Percentiles rank a stretch among this genome's conserved stretches.
phyloP scores from a whole-genome alignment of 2,329 filamentous ascomycete genomes.

The Blumeria hordei region DNA sequence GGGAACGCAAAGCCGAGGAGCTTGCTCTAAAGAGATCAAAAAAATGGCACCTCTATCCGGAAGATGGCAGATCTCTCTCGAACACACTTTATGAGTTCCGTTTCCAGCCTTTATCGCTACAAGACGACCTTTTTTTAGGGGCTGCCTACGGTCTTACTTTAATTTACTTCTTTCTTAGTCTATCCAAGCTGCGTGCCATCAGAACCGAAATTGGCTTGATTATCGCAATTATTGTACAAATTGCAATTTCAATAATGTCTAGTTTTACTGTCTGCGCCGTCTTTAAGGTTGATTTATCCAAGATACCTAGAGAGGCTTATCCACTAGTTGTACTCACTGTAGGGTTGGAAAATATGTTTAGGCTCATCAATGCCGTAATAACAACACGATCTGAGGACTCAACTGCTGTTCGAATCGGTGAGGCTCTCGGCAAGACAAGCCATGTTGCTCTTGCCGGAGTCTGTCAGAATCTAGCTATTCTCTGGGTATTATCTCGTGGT shows the following conservation, averaged over 20 bases:
- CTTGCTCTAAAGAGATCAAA: constrained; percentile 24
- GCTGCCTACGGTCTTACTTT: constrained; percentile 39
- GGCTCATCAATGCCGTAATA: constrained; percentile 55
- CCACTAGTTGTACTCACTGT: constrained; percentile 51
- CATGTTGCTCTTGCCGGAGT: constrained; percentile 44
- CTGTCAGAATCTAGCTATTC: constrained; percentile 40
- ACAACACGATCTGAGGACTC: constrained; percentile 43
- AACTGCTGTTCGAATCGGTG: constrained; percentile 43
- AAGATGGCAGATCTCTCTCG: constrained; percentile 25
- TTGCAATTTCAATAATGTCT: constrained; percentile 47
- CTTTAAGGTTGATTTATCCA: constrained; percentile 49
- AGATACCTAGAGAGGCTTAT: constrained; percentile 50
- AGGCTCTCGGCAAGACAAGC: constrained; percentile 50
- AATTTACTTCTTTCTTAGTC: constrained; percentile 38
- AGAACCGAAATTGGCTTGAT: constrained; percentile 54
- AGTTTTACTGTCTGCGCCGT: constrained; percentile 61
- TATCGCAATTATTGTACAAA: constrained; percentile 44
- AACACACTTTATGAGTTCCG: constrained; percentile 56
- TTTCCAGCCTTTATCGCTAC: constrained; percentile 45
- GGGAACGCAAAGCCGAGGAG: constrained; percentile 33
- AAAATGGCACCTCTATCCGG: constrained; percentile 41
- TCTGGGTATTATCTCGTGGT: constrained; percentile 38
- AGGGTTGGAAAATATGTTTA: constrained; percentile 57
- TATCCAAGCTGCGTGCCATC: constrained; percentile 47
- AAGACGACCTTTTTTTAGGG: constrained; percentile 38